phyloP scores from a whole-genome alignment of 2,329 filamentous ascomycete species.

The Scopulariopsis brevicaulis region DNA sequence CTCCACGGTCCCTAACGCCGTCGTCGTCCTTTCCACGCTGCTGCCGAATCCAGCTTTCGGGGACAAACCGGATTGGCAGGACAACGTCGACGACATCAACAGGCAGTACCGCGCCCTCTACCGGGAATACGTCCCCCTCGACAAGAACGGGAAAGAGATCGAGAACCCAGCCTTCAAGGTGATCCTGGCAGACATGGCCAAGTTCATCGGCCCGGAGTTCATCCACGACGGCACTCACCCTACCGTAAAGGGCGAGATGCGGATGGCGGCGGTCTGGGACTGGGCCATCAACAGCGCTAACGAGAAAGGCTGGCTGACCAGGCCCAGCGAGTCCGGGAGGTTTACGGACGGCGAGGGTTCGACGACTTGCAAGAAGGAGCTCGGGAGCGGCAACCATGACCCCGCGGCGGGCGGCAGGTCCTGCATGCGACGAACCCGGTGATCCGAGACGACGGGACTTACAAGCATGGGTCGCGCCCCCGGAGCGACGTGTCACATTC shows the following conservation, averaged over 20 bases:
- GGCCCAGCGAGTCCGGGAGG: conserved; percentile 2
- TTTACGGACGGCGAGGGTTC: conserved; percentile 1
- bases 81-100: conserved; percentile 20
- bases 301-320: conserved; percentile 7
- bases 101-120: conserved; percentile 16
- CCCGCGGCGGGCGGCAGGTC: neutral
- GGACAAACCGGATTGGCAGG: conserved; percentile 11
- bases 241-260: conserved; percentile 22
- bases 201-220: conserved; percentile 15
- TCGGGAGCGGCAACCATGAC: conserved; percentile 2
- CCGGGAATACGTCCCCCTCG: neutral
- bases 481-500: neutral
- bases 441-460: conserved; percentile 4
- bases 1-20: conserved; percentile 6
- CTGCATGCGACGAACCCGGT: neutral
- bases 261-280: conserved; percentile 28
- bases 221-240: conserved; percentile 27
- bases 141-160: conserved; percentile 6
- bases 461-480: neutral
- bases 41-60: conserved; percentile 5
- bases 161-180: neutral
- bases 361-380: neutral
- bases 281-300: conserved; percentile 15
- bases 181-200: conserved; percentile 1
- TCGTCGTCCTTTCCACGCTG: conserved; percentile 11